Evolutionary conservation across 2,329 filamentous ascomycete species (phyloP).

Genomic region (Cryphonectria naterciae): DNA sequence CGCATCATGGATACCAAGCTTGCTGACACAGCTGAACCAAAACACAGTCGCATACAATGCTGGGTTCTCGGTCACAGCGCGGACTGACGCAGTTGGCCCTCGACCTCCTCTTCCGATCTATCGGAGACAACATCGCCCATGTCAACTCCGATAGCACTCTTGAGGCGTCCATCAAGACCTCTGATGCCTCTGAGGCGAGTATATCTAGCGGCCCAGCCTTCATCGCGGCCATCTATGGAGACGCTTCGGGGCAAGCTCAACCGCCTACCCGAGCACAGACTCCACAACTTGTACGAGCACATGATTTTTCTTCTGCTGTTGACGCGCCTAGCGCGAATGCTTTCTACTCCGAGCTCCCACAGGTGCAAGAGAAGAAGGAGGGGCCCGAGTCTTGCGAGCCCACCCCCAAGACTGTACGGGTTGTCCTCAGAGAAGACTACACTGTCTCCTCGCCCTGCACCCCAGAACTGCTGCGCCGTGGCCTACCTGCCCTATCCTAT

Average conservation of each 20-base stretch:
- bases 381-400: conserved; percentile 16
- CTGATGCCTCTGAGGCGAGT: conserved; percentile 80
- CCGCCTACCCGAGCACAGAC: conserved; percentile 69
- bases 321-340: conserved; percentile 3
- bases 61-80: conserved; percentile 83
- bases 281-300: conserved; percentile 67
- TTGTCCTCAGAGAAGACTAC: conserved; percentile 43
- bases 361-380: conserved; percentile 9
- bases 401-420: conserved; percentile 51
- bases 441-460: conserved; percentile 21
- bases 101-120: conserved; percentile 84
- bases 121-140: conserved; percentile 73
- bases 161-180: conserved; percentile 73
- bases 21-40: neutral
- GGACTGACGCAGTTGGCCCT: conserved; percentile 91
- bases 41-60: conserved; percentile 85
- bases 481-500: conserved; percentile 18
- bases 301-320: conserved; percentile 37
- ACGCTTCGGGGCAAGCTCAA: conserved; percentile 60
- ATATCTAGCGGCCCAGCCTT: conserved; percentile 76
- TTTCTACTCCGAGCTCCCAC: conserved; percentile 2
- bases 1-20: neutral
- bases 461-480: conserved; percentile 17
- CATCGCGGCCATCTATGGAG: conserved; percentile 77
- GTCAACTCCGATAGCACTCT: conserved; percentile 60